Base-by-base conservation (phyloP, 495 filamentous ascomycete genomes). In the Neurospora tetrasperma region DNA sequence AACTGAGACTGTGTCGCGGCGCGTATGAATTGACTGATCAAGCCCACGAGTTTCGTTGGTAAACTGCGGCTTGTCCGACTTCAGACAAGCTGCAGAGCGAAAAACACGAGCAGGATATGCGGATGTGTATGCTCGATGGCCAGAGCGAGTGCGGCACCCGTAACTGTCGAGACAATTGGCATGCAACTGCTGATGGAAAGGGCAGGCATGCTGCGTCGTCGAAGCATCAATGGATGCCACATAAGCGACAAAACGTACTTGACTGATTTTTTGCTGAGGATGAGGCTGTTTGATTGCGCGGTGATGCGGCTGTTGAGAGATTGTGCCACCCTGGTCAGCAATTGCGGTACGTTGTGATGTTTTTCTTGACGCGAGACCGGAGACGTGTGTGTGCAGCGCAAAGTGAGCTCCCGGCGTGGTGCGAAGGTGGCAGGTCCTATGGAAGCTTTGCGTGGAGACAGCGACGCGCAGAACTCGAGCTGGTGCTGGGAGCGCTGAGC, bases 371-470 rank as follows among this genome's bases (percentile, higher is more conserved):
- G 71, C 68, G 48, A 75, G 23, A 68, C 44, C 46, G 43, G 66
- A 62, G 68, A 69, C 42, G 74, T 43, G 71, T 70, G 35, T 71
- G 70, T 70, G 73, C 73, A 23, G 73, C 54, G 73, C 73, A 74
- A 71, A 72, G 73, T 66, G 54, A 66, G 54, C 54, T 66, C 27
- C 54, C 54, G 31, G 54, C 54, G 54, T 66, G 54, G 48, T 35
- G 54, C 27, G 54, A 66, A 66, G 54, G 54, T 35, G 54, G 54
- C 54, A 66, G 54, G 54, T 66, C 54, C 54, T 38, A 66, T 12
- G 70, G 40, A 72, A 68, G 71, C 62, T 70, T 73, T 73, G 71
- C 27, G 68, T 73, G 74, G 71, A 71, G 71, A 72, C 27, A 27
- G 27, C 54, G 54, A 66, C 27, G 27, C 27, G 54, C 54, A 66